Conservation (phyloP, 257 asterid species). For the Solanum gracilifrons region DNA sequence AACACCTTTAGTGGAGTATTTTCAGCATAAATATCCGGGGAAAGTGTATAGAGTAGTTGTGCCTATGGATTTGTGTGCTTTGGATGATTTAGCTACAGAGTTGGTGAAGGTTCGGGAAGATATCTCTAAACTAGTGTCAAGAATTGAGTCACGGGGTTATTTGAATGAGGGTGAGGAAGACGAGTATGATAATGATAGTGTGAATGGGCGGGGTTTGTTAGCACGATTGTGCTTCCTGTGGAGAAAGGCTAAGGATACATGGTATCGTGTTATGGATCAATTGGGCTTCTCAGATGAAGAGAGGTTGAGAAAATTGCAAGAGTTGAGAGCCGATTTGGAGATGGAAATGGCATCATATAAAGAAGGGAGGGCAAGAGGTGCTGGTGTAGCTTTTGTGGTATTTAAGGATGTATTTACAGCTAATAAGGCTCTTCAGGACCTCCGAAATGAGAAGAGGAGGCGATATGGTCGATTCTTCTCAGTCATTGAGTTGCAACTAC, state of each 20-base stretch:
- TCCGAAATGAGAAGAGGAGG: constrained; percentile 71
- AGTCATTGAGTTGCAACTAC: constrained; percentile 71
- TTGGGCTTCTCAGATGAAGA: constrained; percentile 89
- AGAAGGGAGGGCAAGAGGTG: constrained; percentile 95
- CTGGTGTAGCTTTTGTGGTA: constrained; percentile 93
- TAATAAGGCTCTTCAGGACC: constrained; percentile 88
- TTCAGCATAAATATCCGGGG: constrained; percentile 83
- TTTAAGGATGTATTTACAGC: constrained; percentile 89
- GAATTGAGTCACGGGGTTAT: constrained; percentile 59
- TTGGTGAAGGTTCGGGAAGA: constrained; percentile 77
- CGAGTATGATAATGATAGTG: constrained; percentile 18
- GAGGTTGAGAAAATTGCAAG: constrained; percentile 84
- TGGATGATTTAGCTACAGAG: constrained; percentile 88
- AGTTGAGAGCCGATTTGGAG: constrained; percentile 85
- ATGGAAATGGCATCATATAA: constrained; percentile 98
- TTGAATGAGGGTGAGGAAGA: constrained; percentile 35
- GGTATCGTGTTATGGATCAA: constrained; percentile 46
- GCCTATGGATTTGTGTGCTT: constrained; percentile 95
- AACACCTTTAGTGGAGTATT: constrained; percentile 68
- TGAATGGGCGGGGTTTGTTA: constrained; percentile 28
- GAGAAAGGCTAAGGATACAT: constrained; percentile 53
- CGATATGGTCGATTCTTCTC: constrained; percentile 85
- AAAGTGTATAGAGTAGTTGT: constrained; percentile 70
- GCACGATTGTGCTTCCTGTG: constrained; percentile 24
- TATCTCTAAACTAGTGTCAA: constrained; percentile 52